Evolutionary conservation across 306 rosid genomes (phyloP), one percentile per base, ranked within the genome.

Genomic region (Cucurbita moschata): DNA sequence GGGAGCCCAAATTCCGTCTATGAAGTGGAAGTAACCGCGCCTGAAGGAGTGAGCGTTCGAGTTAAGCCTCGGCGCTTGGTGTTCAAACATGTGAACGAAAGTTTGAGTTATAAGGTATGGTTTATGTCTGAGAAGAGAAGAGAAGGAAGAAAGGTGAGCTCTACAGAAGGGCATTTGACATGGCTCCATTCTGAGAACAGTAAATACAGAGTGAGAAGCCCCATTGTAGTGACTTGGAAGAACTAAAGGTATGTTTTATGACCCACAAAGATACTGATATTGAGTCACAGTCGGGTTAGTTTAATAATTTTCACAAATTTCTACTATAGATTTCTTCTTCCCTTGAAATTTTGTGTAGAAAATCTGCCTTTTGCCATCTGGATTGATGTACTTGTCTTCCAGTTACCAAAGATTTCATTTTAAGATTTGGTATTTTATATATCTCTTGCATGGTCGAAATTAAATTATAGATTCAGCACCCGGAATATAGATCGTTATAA

Each of bases 151-250:
- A 51, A 2, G 0, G 50, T 52, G 81, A 65, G 51, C 55, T 86
- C 65, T 63, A 81, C 86, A 63, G 85, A 91, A 73, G 98, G 96
- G 73, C 82, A 86, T 82, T 84, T 93, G 85, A 79, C 89, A 46
- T 93, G 98, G 98, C 23, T 84, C 6, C 77, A 85, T 65, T 79
- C 86, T 19, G 73, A 82, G 37, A 86, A 82, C 53, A 72, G 81
- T 77, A 78, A 78, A 18, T 71, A 79, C 77, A 87, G 77, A 76
- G 98, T 90, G 51, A 93, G 88, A 85, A 93, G 98, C 79, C 96
- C 96, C 35, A 87, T 93, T 72, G 80, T 89, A 67, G 93, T 90
- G 77, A 86, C 90, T 71, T 93, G 96, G 96, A 86, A 88, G 76
- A 75, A 21, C 77, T 73, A 67, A 64, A 79, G 57, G 42, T 68